Evolutionary conservation across 2,329 filamentous ascomycete genomes (phyloP).

Genomic region (Mariannaea sp.): DNA sequence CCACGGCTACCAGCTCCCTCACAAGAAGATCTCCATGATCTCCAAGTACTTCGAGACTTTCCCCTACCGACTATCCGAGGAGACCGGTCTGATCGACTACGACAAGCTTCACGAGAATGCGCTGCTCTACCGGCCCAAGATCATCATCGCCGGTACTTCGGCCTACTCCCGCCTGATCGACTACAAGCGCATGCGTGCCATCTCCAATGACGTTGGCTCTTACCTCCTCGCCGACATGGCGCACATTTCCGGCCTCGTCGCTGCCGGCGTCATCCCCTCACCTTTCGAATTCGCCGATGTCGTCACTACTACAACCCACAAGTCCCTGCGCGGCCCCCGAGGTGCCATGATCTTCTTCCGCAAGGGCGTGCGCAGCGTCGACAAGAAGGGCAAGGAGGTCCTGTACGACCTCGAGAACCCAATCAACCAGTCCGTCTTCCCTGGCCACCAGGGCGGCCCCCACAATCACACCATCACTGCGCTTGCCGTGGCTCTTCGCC

Average conservation of each 20-base stretch:
- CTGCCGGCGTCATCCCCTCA: conserved; percentile 83
- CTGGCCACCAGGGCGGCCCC: conserved; percentile 93
- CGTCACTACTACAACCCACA: conserved; percentile 97
- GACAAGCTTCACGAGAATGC: conserved; percentile 84
- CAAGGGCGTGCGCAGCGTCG: conserved; percentile 80
- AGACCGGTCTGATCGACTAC: conserved; percentile 92
- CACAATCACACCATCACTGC: conserved; percentile 99
- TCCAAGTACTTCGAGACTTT: conserved; percentile 98
- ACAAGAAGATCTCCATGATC: conserved; percentile 89
- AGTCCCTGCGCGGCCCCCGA: conserved; percentile 89
- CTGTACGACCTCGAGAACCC: conserved; percentile 84
- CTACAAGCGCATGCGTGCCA: conserved; percentile 85
- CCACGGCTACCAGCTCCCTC: conserved; percentile 92
- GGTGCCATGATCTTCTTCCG: conserved; percentile 98
- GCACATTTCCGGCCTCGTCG: conserved; percentile 90
- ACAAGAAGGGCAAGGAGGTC: conserved; percentile 79
- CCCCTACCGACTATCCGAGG: conserved; percentile 86
- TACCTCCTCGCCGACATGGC: conserved; percentile 95
- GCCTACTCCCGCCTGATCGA: conserved; percentile 94
- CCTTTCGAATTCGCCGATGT: conserved; percentile 89
- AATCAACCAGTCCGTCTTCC: conserved; percentile 95
- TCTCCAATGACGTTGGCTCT: conserved; percentile 84
- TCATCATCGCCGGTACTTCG: conserved; percentile 89
- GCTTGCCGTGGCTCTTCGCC: conserved; percentile 87
- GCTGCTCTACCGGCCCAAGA: conserved; percentile 86